A percentile compares a stretch with the other conserved stretches of the same genome.
Evolutionary conservation across 2,329 filamentous ascomycete species (phyloP).

Genomic region (Xylaria sp.): DNA sequence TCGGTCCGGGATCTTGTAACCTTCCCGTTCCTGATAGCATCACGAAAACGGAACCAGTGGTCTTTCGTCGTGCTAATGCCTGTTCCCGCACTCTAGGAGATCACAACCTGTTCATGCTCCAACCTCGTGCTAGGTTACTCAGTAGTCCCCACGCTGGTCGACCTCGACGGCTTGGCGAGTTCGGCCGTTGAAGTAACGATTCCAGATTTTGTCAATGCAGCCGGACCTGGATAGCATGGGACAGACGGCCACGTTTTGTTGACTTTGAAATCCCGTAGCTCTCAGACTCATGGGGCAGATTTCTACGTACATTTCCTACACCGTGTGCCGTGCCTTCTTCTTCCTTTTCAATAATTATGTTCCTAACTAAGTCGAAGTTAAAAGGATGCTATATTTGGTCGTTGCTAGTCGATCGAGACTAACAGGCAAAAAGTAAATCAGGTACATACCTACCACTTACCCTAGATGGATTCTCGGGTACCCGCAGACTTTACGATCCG

Average conservation of each 20-base stretch:
- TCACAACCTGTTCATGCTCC: slow-evolving; percentile 60
- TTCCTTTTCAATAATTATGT: too few species aligned
- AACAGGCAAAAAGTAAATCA: too few species aligned
- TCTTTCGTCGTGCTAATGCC: slow-evolving; percentile 72
- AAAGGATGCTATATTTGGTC: neutral
- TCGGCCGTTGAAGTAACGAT: too few species aligned
- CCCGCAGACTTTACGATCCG: slow-evolving; percentile 10
- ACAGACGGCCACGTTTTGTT: too few species aligned
- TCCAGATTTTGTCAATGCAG: neutral
- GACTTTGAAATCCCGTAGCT: neutral
- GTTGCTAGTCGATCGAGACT: neutral
- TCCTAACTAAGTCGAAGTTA: neutral
- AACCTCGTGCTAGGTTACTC: neutral
- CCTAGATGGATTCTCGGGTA: slow-evolving; percentile 5
- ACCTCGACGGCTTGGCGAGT: neutral
- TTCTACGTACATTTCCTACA: neutral
- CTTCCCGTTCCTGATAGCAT: slow-evolving; percentile 64
- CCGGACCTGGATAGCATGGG: neutral
- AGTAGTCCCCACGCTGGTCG: too few species aligned
- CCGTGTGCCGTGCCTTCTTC: neutral
- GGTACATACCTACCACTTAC: too few species aligned
- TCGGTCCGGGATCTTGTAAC: neutral
- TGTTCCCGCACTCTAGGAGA: slow-evolving; percentile 69
- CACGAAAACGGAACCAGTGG: slow-evolving; percentile 74
- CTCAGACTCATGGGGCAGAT: neutral